phyloP scores from a whole-genome alignment of 495 filamentous ascomycete species.

The Aspergillus steynii region DNA sequence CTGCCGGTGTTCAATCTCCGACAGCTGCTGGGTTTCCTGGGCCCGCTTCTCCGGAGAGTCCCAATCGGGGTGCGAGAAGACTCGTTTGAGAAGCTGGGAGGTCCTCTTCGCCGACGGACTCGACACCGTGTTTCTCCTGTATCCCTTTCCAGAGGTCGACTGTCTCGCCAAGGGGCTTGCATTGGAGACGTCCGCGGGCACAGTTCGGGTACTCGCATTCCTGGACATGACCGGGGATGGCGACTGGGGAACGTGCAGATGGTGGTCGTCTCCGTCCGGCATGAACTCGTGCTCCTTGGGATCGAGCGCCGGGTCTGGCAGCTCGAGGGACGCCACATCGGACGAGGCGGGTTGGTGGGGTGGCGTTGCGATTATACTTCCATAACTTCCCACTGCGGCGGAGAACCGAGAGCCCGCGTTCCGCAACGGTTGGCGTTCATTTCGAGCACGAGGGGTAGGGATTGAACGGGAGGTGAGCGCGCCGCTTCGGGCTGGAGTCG shows the following conservation, averaged over 20 bases:
- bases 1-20: conserved; percentile 60
- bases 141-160: conserved; percentile 12
- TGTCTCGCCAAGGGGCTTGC: conserved; percentile 18
- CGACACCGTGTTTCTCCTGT: conserved; percentile 18
- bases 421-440: conserved; percentile 41
- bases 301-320: conserved; percentile 75
- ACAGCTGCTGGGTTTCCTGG: conserved; percentile 38
- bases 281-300: conserved; percentile 35
- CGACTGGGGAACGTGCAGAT: conserved; percentile 14
- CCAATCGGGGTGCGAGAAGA: conserved; percentile 34
- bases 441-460: conserved; percentile 27
- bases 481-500: conserved; percentile 14
- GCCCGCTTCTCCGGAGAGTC: conserved; percentile 30
- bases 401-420: conserved; percentile 42
- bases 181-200: conserved; percentile 10
- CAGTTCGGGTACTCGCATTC: conserved; percentile 18
- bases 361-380: conserved; percentile 71
- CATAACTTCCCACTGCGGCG: conserved; percentile 57
- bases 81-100: conserved; percentile 38
- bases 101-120: conserved; percentile 23
- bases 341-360: conserved; percentile 38
- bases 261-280: conserved; percentile 22
- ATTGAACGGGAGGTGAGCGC: conserved; percentile 25
- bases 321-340: conserved; percentile 55
- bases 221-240: conserved; percentile 34